phyloP scores from a whole-genome alignment of 2,329 filamentous ascomycete species.

The Trichoderma sp. region DNA sequence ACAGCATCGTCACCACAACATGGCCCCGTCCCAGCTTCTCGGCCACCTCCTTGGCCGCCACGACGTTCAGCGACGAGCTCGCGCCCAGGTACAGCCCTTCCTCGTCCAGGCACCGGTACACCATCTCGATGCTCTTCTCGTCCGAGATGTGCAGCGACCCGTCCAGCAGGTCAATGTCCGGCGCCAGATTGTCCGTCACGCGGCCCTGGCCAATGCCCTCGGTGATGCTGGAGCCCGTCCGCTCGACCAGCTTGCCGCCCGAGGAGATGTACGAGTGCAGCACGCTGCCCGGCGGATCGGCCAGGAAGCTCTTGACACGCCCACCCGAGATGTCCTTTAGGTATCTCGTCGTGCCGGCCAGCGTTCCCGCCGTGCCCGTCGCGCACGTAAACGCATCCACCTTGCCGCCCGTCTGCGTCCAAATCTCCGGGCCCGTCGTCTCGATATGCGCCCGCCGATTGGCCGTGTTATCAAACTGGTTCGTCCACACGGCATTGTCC shows the following conservation, averaged over 20 bases:
- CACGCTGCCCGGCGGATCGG: conserved; percentile 91
- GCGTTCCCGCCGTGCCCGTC: conserved; percentile 88
- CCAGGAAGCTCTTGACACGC: conserved; percentile 82
- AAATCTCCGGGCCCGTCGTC: conserved; percentile 97
- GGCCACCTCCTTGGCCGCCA: conserved; percentile 91
- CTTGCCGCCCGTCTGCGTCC: conserved; percentile 83
- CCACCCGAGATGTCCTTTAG: conserved; percentile 82
- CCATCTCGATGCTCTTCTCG: conserved; percentile 96
- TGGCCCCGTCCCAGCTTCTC: conserved; percentile 85
- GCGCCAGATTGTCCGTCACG: conserved; percentile 90
- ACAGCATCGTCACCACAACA: conserved; percentile 91
- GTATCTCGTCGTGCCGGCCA: conserved; percentile 86
- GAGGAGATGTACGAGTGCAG: conserved; percentile 89
- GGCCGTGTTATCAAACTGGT: conserved; percentile 97
- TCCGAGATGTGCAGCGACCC: conserved; percentile 83
- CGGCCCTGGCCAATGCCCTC: conserved; percentile 97
- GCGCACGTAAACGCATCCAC: conserved; percentile 95
- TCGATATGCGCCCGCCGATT: conserved; percentile 94
- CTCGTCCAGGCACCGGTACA: conserved; percentile 93
- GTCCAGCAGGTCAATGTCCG: conserved; percentile 83
- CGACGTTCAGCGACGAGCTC: conserved; percentile 91
- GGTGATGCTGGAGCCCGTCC: conserved; percentile 85
- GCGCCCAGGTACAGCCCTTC: conserved; percentile 95
- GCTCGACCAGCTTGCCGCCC: conserved; percentile 80
- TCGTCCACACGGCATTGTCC: conserved; percentile 94